These are phyloP conservation scores for Lophiotrema nucula DNA, from an alignment of 495 filamentous ascomycete species.

Conservation along the genomic window DNA sequence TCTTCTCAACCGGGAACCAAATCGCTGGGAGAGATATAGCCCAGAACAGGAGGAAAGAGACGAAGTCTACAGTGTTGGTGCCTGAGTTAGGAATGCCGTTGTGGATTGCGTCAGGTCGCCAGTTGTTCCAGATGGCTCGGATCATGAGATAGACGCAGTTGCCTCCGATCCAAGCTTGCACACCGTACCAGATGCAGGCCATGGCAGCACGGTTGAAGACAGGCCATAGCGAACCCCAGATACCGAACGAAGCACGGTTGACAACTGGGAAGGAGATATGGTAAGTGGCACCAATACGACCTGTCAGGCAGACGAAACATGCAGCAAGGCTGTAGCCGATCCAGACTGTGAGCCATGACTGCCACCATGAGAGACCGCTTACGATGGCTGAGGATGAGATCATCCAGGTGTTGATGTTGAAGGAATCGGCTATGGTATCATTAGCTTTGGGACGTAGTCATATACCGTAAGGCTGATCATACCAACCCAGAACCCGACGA, in stretches of 20 bases:
- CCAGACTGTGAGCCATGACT: slow-evolving; percentile 80
- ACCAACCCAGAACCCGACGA: slow-evolving; percentile 61
- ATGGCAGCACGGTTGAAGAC: slow-evolving; percentile 87
- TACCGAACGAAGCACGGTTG: slow-evolving; percentile 40
- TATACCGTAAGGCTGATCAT: neutral
- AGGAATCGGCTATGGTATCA: slow-evolving; percentile 64
- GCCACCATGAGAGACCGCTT: slow-evolving; percentile 87
- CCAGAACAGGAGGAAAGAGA: slow-evolving; percentile 54
- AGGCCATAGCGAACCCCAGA: slow-evolving; percentile 67
- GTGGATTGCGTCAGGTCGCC: slow-evolving; percentile 50
- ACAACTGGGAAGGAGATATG: slow-evolving; percentile 46
- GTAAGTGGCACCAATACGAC: slow-evolving; percentile 61
- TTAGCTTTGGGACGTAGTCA: neutral
- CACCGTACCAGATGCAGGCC: slow-evolving; percentile 82
- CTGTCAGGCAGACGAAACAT: slow-evolving; percentile 69
- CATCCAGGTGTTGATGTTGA: slow-evolving; percentile 99
- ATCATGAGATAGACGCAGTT: slow-evolving; percentile 44
- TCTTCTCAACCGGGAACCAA: slow-evolving; percentile 72
- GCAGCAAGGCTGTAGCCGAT: slow-evolving; percentile 74
- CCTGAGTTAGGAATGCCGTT: slow-evolving; percentile 69
- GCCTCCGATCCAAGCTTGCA: slow-evolving; percentile 83
- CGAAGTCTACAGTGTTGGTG: slow-evolving; percentile 71
- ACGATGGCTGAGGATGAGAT: slow-evolving; percentile 82
- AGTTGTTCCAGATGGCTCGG: slow-evolving; percentile 38
- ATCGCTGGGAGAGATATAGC: slow-evolving; percentile 50